Evolutionary conservation across 2,329 filamentous ascomycete genomes (phyloP).

Genomic region (Thermothelomyces thermophilus): DNA sequence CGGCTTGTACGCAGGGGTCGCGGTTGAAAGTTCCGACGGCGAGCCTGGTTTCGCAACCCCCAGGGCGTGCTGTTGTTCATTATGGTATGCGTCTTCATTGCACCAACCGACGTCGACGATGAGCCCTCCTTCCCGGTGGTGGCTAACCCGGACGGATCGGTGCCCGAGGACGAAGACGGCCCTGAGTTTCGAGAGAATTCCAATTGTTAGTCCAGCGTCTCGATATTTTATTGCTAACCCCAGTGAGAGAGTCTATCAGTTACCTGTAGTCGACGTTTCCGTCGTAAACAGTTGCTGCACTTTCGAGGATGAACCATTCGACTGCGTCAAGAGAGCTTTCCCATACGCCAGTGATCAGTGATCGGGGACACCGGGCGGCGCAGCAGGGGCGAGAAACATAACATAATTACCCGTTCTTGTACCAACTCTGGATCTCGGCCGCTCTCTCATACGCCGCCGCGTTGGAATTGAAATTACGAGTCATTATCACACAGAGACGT

Average conservation of each 20-base stretch:
- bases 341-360: too few relatives aligned
- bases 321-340: constrained; percentile 10
- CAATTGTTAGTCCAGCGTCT: neutral
- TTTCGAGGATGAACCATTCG: constrained; percentile 14
- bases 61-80: too few relatives aligned
- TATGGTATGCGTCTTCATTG: constrained; percentile 4
- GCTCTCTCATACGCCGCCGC: constrained; percentile 12
- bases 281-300: constrained; percentile 13
- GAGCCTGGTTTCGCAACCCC: neutral
- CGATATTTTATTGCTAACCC: too few relatives aligned
- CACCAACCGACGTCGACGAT: constrained; percentile 1
- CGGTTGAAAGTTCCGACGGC: neutral
- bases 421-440: constrained; percentile 13
- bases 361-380: too few relatives aligned
- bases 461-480: constrained; percentile 8
- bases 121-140: neutral
- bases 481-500: too few relatives aligned
- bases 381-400: too few relatives aligned
- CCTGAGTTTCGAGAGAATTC: neutral
- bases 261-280: neutral
- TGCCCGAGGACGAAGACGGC: neutral
- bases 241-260: neutral
- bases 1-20: neutral
- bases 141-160: neutral
- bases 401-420: constrained; percentile 11